These are phyloP conservation scores for Thalassiosira delicatula DNA, from an alignment of 352 stramenopile species.

Conservation along the genomic window DNA sequence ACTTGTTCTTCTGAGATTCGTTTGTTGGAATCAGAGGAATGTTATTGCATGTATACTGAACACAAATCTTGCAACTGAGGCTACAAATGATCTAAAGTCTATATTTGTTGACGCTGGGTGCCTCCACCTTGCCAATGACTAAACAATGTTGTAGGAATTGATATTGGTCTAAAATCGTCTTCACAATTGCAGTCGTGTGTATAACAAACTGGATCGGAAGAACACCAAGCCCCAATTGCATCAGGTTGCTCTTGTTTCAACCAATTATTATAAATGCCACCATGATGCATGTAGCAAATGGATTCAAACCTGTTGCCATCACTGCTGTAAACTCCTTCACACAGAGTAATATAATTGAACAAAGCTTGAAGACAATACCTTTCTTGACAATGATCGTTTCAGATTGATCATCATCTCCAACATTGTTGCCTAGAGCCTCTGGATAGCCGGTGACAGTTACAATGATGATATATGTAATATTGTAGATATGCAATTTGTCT, in stretches of 20 bases:
- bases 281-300: slow-evolving; percentile 15
- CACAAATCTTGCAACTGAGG: slow-evolving; percentile 10
- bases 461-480: slow-evolving; percentile 6
- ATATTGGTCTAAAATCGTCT: not conserved
- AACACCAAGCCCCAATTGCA: not conserved
- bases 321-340: not conserved
- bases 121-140: slow-evolving; percentile 12
- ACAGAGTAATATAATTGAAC: slow-evolving; percentile 2
- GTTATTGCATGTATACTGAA: slow-evolving; percentile 16
- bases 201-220: not conserved
- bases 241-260: slow-evolving; percentile 22
- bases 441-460: not conserved
- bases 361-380: not conserved
- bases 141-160: slow-evolving; percentile 9
- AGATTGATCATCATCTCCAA: not conserved
- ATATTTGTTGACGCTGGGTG: slow-evolving; percentile 5
- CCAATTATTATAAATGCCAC: slow-evolving; percentile 8
- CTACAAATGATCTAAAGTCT: slow-evolving; percentile 9
- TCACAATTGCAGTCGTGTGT: not conserved
- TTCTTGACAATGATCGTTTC: not conserved
- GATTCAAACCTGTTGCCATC: slow-evolving; percentile 11
- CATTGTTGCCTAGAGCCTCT: slow-evolving; percentile 2
- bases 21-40: slow-evolving; percentile 25
- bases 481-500: not conserved
- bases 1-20: not conserved